Conservation (phyloP, 345 rosid species). For the Cochlearia excelsa region DNA sequence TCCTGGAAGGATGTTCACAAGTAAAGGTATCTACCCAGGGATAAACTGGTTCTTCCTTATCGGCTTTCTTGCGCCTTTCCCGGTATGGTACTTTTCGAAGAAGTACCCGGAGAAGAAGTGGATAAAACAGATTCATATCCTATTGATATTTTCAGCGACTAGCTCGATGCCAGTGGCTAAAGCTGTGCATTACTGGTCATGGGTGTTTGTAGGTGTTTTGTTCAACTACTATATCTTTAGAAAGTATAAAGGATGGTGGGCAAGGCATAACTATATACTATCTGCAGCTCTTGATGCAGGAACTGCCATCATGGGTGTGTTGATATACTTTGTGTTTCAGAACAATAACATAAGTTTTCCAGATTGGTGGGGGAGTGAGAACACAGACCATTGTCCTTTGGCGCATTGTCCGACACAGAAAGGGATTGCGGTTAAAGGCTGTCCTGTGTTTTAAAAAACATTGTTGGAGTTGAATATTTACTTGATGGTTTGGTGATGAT, state of each 20-base stretch:
- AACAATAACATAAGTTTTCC: constrained; percentile 45
- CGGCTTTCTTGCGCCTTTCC: constrained; percentile 65
- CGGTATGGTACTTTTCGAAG: constrained; percentile 50
- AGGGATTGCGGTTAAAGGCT: constrained; percentile 50
- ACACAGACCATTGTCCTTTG: constrained; percentile 57
- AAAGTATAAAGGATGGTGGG: constrained; percentile 71
- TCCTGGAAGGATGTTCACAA: constrained; percentile 67
- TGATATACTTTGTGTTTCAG: constrained; percentile 57
- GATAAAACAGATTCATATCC: constrained; percentile 54
- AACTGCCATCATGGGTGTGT: constrained; percentile 61
- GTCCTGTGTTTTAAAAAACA: constrained; percentile 42
- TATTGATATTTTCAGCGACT: constrained; percentile 48
- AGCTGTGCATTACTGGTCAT: constrained; percentile 55
- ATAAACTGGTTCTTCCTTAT: constrained; percentile 81
- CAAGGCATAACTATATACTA: constrained; percentile 57
- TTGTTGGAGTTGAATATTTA: too few relatives aligned
- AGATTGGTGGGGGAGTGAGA: constrained; percentile 63
- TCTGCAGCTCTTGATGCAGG: constrained; percentile 83
- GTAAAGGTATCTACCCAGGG: constrained; percentile 48
- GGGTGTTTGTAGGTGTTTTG: constrained; percentile 57
- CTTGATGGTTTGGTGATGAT: background rate
- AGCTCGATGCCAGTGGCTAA: constrained; percentile 48
- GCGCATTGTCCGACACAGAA: constrained; percentile 63
- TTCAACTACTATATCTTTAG: constrained; percentile 64
- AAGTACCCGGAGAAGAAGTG: constrained; percentile 62